Base-by-base conservation (phyloP, 1,139 yeast species). In the Sugiyamaella sp. region DNA sequence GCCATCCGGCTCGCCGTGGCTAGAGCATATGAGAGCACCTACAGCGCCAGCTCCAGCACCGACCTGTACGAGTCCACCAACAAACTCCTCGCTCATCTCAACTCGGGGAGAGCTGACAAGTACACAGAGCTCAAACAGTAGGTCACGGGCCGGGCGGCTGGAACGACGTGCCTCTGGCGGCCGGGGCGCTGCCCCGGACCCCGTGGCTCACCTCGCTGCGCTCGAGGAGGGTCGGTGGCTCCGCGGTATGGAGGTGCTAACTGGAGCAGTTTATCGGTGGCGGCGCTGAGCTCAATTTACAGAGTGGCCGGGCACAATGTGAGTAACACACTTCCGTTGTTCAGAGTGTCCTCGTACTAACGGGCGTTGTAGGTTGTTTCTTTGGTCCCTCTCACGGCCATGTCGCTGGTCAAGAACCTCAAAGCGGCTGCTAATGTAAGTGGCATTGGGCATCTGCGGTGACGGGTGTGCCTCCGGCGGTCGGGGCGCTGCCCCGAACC, bases 51-150 rank as follows among this genome's bases (percentile, higher is more conserved):
- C 46, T 53, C 56, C 35, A 55, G 56, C 27, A 63, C 59, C 45
- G 64, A 60, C 25, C 57, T 66, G 42, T 70, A 62, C 55, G 73
- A 70, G 47, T 62, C 69, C 5, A 63, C 67, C 37, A 69, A 65
- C 53, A 60, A 60, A 47, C 57, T 66, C 2, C 56, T 68, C 27
- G 58, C 55, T 14, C 59, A 53, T 16, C 25, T 68, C 40, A 64
- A 62, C 44, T 55, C 63, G n/a, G 67, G 66, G 20, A 67, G 63
- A 54, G 57, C 65, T 8, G 71, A 69, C 46, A 67, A 63, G 53
- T 61, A 62, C 46, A 52, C 61, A 4, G 67, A 61, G 38, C 35
- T 63, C 22, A 64, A 64, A 51, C 68, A 65, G 67, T 64, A 57
- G 39, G 66, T 63, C 14, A 19, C 17, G 38, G 16, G 38, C 10